Percentiles rank a stretch among this genome's conserved stretches.
Evolutionary conservation across 192 early-diverging fungal genomes (phyloP).

Genomic region (Entomortierella chlamydospora): DNA sequence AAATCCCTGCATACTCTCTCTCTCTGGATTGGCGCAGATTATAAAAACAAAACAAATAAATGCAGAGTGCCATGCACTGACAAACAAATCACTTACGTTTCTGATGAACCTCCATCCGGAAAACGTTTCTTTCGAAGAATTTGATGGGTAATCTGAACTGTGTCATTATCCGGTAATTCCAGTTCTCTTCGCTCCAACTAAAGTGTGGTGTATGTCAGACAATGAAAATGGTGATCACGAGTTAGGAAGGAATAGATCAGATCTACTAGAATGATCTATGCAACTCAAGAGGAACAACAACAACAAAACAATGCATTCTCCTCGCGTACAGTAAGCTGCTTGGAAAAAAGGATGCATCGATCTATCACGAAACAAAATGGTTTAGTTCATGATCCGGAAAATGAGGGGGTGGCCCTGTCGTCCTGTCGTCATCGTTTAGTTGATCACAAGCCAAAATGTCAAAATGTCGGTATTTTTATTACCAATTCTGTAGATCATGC

Average conservation of each 20-base stretch:
- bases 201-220: neutral
- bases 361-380: conserved; percentile 21
- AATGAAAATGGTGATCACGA: neutral
- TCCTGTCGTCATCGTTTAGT: too few species aligned
- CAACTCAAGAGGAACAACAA: too few species aligned
- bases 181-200: conserved; percentile 59
- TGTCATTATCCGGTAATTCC: conserved; percentile 47
- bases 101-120: conserved; percentile 53
- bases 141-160: conserved; percentile 58
- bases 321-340: conserved; percentile 53
- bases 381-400: too few species aligned
- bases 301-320: neutral
- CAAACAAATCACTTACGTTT: conserved; percentile 53
- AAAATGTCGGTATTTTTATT: neutral
- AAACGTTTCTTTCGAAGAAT: conserved; percentile 72
- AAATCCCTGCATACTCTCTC: too few species aligned
- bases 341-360: conserved; percentile 64
- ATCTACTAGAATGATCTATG: neutral
- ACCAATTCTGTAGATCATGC: conserved; percentile 48
- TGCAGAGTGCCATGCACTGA: too few species aligned
- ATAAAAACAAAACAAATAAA: too few species aligned
- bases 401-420: too few species aligned
- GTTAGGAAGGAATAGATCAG: too few species aligned
- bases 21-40: too few species aligned
- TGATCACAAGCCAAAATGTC: neutral